Conservation (phyloP, 2,329 filamentous ascomycete genomes). For the Fusarium lyarnte region DNA sequence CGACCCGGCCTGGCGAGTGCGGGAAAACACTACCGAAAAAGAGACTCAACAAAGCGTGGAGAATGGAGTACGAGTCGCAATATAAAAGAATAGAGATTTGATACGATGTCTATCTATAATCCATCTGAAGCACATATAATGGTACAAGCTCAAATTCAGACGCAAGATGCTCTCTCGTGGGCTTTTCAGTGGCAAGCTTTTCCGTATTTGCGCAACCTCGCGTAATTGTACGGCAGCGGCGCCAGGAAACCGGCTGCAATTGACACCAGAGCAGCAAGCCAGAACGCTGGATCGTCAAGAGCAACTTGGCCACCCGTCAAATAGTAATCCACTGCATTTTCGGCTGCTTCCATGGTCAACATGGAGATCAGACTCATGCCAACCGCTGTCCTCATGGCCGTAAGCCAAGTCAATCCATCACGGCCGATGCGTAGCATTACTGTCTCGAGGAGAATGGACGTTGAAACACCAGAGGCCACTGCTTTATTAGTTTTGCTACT, state of each 20-base stretch:
- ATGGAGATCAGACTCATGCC: slow-evolving; percentile 70
- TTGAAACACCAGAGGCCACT: slow-evolving; percentile 63
- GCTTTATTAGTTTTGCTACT: fast-evolving
- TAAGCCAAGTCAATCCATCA: slow-evolving; percentile 58
- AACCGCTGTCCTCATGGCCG: slow-evolving; percentile 60
- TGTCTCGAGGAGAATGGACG: slow-evolving; percentile 64
- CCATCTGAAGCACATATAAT: not conserved
- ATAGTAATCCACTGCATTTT: slow-evolving; percentile 65
- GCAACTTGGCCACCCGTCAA: slow-evolving; percentile 62
- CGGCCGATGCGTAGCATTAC: slow-evolving; percentile 58
- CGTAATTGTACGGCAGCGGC: slow-evolving; percentile 64
- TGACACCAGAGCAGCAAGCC: slow-evolving; percentile 59
- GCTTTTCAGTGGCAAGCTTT: slow-evolving; percentile 55
- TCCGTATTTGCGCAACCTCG: slow-evolving; percentile 58
- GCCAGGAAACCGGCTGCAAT: slow-evolving; percentile 57
- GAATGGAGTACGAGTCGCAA: fast-evolving
- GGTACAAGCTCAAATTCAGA: not conserved
- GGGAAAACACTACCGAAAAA: not conserved
- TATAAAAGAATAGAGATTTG: too few relatives aligned
- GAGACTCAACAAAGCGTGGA: not conserved
- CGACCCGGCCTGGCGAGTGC: not conserved
- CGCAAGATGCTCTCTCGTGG: not conserved
- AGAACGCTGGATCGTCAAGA: slow-evolving; percentile 59
- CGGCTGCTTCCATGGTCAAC: slow-evolving; percentile 65
- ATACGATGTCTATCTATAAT: fast-evolving